Base-by-base conservation (phyloP, 768 basidiomycete genomes). In the Auricularia heimuer region DNA sequence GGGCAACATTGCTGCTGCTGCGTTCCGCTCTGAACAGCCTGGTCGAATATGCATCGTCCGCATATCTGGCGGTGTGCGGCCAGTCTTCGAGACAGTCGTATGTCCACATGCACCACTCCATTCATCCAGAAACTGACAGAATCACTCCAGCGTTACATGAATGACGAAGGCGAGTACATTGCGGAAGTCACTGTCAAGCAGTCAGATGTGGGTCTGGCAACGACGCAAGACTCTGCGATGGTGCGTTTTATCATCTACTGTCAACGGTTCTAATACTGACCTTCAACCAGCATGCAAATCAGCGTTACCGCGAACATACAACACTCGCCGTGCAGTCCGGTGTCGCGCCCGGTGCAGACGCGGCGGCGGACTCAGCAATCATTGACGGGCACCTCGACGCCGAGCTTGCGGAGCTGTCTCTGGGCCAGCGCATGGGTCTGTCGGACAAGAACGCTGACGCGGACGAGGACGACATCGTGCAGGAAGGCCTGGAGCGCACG, bases 381-480 rank as follows among this genome's bases (percentile, higher is more conserved):
- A 72, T 85, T 3, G 88, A 91, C 33, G 90, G 91, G 35, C 76
- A 84, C 42, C 81, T 94, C 10, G 90, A 93, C 68, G 86, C 88
- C 10, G 85, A 96, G 72, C 80, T 94, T 62, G 94, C 94, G 2
- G 95, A 98, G 74, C 82, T 95, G 14, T 92, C 90, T 47, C 83
- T 98, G 3, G 96, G 95, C 3, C 92, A 98, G 75, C 84, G 94
- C 63, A 87, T 90, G 1, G 90, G 89, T 18, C 75, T 92, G 21
- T 82, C 84, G 36, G 85, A 86, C 54, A 68, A 70, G 65, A 61
- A 68, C 63, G 64, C 67, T 63, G 65, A 69, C 65, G 66, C 16
- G 64, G 67, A 68, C 12, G 71, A 72, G 36, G 75, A 74, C 24
- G 81, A 77, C n/a, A 73, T 75, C 21, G 66, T 68, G 3, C 56